Percentiles rank a stretch among this genome's conserved stretches.
These are phyloP conservation scores for Pistacia atlantica DNA, from an alignment of 345 rosid genomes.

Conservation along the genomic window DNA sequence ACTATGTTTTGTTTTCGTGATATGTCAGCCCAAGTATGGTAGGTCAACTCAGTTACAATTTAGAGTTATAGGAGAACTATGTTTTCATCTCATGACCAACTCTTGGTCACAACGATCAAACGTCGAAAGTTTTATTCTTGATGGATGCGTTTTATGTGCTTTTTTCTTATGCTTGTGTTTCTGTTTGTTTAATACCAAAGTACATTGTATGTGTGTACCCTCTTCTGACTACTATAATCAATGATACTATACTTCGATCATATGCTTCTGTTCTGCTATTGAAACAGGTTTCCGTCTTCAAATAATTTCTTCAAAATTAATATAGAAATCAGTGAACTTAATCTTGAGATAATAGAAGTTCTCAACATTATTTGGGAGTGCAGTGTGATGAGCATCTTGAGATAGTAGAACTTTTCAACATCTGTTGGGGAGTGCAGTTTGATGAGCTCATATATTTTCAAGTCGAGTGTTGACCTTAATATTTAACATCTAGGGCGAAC, in stretches of 20 bases:
- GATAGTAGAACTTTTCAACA: too few species aligned
- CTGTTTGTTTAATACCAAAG: conserved; percentile 19
- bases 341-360: conserved; percentile 4
- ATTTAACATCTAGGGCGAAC: not conserved
- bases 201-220: conserved; percentile 6
- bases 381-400: not conserved
- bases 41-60: conserved; percentile 7
- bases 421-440: not conserved
- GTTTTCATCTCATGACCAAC: not conserved
- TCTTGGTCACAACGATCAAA: not conserved
- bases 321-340: not conserved
- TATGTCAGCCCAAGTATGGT: conserved; percentile 9
- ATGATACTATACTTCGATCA: conserved; percentile 16
- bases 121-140: conserved; percentile 12
- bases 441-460: not conserved
- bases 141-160: conserved; percentile 16
- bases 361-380: not conserved
- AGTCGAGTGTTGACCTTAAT: not conserved
- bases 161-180: conserved; percentile 29
- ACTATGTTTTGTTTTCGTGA: not conserved
- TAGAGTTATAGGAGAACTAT: conserved; percentile 6
- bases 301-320: not conserved
- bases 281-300: conserved; percentile 1
- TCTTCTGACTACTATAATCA: conserved; percentile 19
- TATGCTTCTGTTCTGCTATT: conserved; percentile 1